phyloP scores from a whole-genome alignment of 257 asterid species.

The Coffea canephora region DNA sequence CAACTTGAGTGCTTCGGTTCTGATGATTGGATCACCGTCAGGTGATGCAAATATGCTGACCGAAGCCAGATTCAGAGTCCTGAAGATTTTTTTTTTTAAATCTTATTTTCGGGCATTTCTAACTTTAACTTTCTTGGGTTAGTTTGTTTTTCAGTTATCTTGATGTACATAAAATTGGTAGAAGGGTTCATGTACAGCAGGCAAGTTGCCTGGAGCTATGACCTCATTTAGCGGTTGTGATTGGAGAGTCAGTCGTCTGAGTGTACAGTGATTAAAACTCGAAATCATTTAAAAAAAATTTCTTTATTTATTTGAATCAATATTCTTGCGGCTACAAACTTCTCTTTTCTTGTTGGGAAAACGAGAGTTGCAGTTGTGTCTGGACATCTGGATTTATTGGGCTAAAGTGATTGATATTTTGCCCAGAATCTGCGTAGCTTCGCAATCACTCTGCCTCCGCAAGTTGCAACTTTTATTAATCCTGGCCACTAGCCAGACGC shows the following conservation, averaged over 20 bases:
- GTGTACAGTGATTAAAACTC: slow-evolving; percentile 25
- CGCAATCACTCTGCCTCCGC: slow-evolving; percentile 3
- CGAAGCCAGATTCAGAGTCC: slow-evolving; percentile 18
- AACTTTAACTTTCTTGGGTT: neutral
- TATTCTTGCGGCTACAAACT: neutral
- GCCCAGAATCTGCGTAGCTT: slow-evolving; percentile 15
- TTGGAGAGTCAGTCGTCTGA: slow-evolving; percentile 21
- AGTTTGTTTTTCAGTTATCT: neutral
- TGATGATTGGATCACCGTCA: slow-evolving; percentile 65
- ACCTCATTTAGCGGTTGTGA: slow-evolving; percentile 12
- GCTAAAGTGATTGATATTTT: slow-evolving; percentile 8
- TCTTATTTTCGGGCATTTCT: neutral
- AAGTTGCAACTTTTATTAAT: slow-evolving; percentile 10
- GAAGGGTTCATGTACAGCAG: neutral
- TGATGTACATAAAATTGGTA: slow-evolving; percentile 12
- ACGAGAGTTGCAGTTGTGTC: slow-evolving; percentile 23
- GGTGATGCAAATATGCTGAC: slow-evolving; percentile 38
- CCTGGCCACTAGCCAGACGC: slow-evolving; percentile 8
- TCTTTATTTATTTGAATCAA: slow-evolving; percentile 19
- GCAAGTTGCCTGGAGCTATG: slow-evolving; percentile 13
- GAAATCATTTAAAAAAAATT: neutral
- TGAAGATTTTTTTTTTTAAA: slow-evolving; percentile 6
- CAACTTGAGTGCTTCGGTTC: slow-evolving; percentile 48
- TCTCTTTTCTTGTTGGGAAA: slow-evolving; percentile 25
- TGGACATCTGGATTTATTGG: slow-evolving; percentile 5